Evolutionary conservation across 1,139 yeast genomes (phyloP), one percentile per base, ranked within the genome.

Genomic region (Candida sanyaensis): DNA sequence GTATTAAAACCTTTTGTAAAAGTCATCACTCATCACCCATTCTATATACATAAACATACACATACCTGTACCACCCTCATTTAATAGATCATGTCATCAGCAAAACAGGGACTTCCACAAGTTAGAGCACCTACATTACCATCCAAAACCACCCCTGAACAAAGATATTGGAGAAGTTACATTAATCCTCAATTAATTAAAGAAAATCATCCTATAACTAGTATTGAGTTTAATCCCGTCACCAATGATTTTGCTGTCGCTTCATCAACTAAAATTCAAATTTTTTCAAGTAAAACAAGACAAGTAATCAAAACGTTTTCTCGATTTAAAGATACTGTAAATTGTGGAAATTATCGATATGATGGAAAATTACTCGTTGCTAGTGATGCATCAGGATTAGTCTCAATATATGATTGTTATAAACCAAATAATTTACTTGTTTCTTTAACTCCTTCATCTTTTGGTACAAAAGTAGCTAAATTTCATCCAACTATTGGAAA

Each of bases 211-310:
- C 89, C 97, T 29, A 90, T 95, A 46, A 85, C 88, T 37, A 96
- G 90, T 61, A 84, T 93, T 49, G 80, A 86, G 55, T 95, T 93
- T 75, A 92, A 89, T 62, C 97, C 97, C 0, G 80, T 76, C 41
- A 72, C 97, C 4, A 84, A 89, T 63, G 98, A 93, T 69, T 89
- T 93, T 71, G 98, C 97, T 24, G 91, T 93, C 27, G 87, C 97
- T 0, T 86, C 96, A 37, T 86, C 96, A 24, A 88, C 98, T 1
- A 78, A 97, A 61, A 88, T 95, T 45, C 98, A 93, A 64, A 83
- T 95, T 9, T 89, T 92, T 62, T 88, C 96, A 0, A 86, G 97
- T 17, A 89, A 90, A 64, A 93, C 99, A 0, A 79, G 98, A 60
- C 96, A 90, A 62, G 97, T 91, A 5, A 73, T 83, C 44, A 89